phyloP scores from a whole-genome alignment of 441 rosid species.

The Corymbia calophylla region DNA sequence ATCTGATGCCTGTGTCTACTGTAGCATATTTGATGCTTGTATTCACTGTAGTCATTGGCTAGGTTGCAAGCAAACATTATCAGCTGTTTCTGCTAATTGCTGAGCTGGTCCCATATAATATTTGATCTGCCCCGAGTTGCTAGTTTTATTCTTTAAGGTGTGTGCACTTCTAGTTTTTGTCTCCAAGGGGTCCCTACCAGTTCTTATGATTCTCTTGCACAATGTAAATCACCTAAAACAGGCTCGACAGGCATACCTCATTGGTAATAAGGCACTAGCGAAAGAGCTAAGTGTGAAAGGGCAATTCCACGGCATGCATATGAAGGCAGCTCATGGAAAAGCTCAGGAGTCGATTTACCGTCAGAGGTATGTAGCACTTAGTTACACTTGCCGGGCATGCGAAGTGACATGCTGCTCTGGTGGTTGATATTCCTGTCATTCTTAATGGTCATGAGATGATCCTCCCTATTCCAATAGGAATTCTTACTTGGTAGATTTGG shows the following conservation, averaged over 20 bases:
- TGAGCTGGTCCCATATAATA: neutral
- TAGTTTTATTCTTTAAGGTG: neutral
- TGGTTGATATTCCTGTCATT: neutral
- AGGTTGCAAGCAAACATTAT: neutral
- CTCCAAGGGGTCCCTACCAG: neutral
- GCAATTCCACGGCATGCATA: slow-evolving; percentile 81
- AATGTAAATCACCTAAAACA: slow-evolving; percentile 12
- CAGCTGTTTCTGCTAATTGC: neutral
- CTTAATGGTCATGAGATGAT: neutral
- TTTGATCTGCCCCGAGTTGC: neutral
- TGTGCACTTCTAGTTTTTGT: neutral
- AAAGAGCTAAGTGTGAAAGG: slow-evolving; percentile 94
- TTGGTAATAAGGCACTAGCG: slow-evolving; percentile 89
- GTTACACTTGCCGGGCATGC: neutral
- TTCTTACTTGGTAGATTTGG: neutral
- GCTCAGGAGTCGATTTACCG: slow-evolving; percentile 93
- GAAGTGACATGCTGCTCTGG: neutral
- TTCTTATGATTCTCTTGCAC: neutral
- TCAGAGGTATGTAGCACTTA: slow-evolving; percentile 59
- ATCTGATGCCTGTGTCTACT: neutral
- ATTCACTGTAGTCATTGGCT: neutral
- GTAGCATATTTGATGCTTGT: neutral
- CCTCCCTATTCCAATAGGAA: neutral
- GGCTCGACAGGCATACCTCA: slow-evolving; percentile 88
- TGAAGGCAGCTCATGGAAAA: slow-evolving; percentile 96